These are phyloP conservation scores for Phylloporus scabripes DNA, from an alignment of 768 basidiomycete species.

Conservation along the genomic window DNA sequence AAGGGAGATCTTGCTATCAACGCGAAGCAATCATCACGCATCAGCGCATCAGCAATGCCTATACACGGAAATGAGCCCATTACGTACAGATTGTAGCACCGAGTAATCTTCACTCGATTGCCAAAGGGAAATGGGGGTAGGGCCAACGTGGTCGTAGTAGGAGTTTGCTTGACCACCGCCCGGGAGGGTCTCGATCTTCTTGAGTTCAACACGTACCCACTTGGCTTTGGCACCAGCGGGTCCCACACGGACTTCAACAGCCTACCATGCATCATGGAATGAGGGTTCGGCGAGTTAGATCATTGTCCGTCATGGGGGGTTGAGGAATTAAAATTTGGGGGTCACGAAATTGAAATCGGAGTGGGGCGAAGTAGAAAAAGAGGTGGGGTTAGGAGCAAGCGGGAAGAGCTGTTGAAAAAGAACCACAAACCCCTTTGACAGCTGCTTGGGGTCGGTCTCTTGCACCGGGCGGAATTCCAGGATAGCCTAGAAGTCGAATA, in stretches of 20 bases:
- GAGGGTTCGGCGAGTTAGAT: neutral
- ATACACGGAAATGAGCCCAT: constrained; percentile 1
- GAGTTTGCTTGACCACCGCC: constrained; percentile 63
- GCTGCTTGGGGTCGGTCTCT: constrained; percentile 76
- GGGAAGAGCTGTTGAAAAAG: neutral
- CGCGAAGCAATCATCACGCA: constrained; percentile 1
- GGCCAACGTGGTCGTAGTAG: constrained; percentile 77
- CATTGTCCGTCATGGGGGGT: constrained; percentile 5
- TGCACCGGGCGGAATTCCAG: constrained; percentile 78
- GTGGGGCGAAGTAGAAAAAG: neutral
- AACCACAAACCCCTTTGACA: constrained; percentile 71
- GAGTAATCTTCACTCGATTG: constrained; percentile 70
- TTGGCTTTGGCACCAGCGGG: constrained; percentile 78
- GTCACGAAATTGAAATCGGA: constrained; percentile 2
- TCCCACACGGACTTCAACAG: constrained; percentile 79
- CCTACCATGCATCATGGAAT: constrained; percentile 37
- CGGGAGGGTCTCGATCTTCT: constrained; percentile 82
- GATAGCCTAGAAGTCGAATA: constrained; percentile 52
- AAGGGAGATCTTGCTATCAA: constrained; percentile 77
- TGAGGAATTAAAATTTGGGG: neutral
- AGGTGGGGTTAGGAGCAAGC: constrained; percentile 3
- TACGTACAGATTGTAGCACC: constrained; percentile 56
- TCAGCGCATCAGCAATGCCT: constrained; percentile 1
- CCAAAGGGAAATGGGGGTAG: constrained; percentile 82
- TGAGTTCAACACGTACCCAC: constrained; percentile 87